These are phyloP conservation scores for Citeromyces matritensis DNA, from an alignment of 805 yeast genomes.

Conservation along the genomic window DNA sequence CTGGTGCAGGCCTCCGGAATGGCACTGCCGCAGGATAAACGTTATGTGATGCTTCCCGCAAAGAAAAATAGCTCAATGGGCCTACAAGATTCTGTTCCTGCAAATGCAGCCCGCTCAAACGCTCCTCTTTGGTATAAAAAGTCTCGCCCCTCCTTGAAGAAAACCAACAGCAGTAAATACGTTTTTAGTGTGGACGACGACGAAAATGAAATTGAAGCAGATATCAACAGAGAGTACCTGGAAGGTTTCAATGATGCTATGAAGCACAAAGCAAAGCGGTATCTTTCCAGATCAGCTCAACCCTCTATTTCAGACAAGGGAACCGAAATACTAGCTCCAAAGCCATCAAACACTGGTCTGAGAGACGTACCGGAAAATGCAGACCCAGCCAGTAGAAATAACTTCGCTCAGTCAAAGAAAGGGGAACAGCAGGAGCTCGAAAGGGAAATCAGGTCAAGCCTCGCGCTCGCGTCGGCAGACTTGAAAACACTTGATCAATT, in stretches of 20 bases:
- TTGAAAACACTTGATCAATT: conserved; percentile 3
- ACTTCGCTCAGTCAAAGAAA: conserved; percentile 10
- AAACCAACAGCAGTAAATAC: conserved; percentile 14
- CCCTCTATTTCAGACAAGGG: conserved; percentile 1
- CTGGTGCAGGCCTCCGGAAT: too few relatives aligned
- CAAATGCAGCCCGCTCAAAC: too few relatives aligned
- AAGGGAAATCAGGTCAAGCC: conserved; percentile 5
- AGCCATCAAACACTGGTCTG: not conserved
- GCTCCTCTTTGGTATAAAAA: too few relatives aligned
- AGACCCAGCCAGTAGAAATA: not conserved
- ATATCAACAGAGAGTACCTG: conserved; percentile 38
- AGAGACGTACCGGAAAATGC: not conserved
- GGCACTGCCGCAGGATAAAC: too few relatives aligned
- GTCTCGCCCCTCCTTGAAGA: conserved; percentile 2
- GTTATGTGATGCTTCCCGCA: too few relatives aligned
- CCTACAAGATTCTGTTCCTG: too few relatives aligned
- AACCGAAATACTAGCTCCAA: not conserved
- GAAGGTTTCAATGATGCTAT: conserved; percentile 69
- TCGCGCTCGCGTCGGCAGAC: not conserved
- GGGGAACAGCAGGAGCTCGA: conserved; percentile 14
- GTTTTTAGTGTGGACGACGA: conserved; percentile 77
- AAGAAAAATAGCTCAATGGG: too few relatives aligned
- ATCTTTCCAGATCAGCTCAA: conserved; percentile 2
- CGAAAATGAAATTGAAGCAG: conserved; percentile 53
- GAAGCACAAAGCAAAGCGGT: conserved; percentile 24